phyloP scores from a whole-genome alignment of 2,329 filamentous ascomycete genomes.

The Colletotrichum plurivorum region DNA sequence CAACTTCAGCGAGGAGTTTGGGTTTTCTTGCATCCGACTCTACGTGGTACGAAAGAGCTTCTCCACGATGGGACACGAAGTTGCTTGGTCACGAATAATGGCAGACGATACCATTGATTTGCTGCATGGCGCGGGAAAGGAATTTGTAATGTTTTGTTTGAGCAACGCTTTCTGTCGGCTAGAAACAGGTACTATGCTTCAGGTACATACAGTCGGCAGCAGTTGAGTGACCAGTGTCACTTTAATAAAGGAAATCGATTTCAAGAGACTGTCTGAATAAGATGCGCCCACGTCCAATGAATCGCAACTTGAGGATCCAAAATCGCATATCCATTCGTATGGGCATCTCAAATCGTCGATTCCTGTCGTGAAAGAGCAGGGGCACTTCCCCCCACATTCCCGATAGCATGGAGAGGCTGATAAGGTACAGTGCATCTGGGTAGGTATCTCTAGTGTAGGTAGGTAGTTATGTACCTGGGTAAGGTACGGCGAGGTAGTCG shows the following conservation, averaged over 20 bases:
- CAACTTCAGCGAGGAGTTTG: constrained; percentile 68
- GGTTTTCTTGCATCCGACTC: constrained; percentile 57
- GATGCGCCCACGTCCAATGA: not conserved
- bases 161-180: constrained; percentile 16
- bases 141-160: constrained; percentile 15
- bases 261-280: not conserved
- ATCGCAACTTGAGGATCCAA: no score
- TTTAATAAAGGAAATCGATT: constrained; percentile 1
- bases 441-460: no score
- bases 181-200: constrained; percentile 6
- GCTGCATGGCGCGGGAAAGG: constrained; percentile 15
- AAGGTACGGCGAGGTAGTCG: no score
- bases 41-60: constrained; percentile 66
- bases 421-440: no score
- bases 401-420: not conserved
- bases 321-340: no score
- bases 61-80: constrained; percentile 51
- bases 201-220: constrained; percentile 1
- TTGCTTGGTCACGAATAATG: constrained; percentile 41
- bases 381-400: constrained; percentile 28
- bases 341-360: no score
- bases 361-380: not conserved
- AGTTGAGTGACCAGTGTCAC: constrained; percentile 18
- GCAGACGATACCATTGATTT: constrained; percentile 27
- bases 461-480: no score